These are phyloP conservation scores for Cryptococcus sp. DNA, from an alignment of 1,284 basidiomycete species.

Conservation along the genomic window DNA sequence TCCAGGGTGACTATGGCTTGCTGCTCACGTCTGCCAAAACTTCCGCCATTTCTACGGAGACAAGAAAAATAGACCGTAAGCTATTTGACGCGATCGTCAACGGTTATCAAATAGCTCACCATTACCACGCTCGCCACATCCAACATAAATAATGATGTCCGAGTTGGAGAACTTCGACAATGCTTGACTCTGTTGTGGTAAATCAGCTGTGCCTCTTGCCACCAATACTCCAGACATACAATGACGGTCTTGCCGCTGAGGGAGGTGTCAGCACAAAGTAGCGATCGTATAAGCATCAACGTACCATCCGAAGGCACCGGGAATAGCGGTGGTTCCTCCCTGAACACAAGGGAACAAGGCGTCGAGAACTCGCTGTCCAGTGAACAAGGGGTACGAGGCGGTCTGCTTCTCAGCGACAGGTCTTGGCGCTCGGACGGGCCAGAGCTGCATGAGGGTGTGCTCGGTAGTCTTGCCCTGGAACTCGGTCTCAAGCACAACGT, in stretches of 20 bases:
- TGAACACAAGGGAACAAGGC: constrained; percentile 99
- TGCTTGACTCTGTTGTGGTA: constrained; percentile 62
- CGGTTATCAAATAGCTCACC: constrained; percentile 58
- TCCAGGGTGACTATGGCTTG: neutral
- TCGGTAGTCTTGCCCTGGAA: constrained; percentile 93
- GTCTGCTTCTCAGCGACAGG: constrained; percentile 93
- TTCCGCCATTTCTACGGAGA: constrained; percentile 82
- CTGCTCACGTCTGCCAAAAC: constrained; percentile 81
- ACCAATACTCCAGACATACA: constrained; percentile 57
- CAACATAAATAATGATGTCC: constrained; percentile 99
- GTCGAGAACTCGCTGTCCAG: constrained; percentile 96
- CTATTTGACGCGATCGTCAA: neutral
- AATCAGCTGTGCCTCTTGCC: neutral
- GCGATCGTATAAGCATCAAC: constrained; percentile 5
- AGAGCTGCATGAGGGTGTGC: constrained; percentile 96
- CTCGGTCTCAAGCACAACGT: constrained; percentile 94
- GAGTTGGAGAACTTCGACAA: constrained; percentile 99
- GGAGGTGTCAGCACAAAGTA: constrained; percentile 12
- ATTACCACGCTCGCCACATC: constrained; percentile 91
- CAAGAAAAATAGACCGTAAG: neutral
- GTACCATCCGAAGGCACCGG: constrained; percentile 93
- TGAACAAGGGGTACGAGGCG: constrained; percentile 88
- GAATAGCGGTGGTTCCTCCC: constrained; percentile 98
- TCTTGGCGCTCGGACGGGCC: constrained; percentile 97
- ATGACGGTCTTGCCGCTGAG: constrained; percentile 86